Evolutionary conservation across 2,329 filamentous ascomycete genomes (phyloP), one percentile per base, ranked within the genome.

Genomic region (Stagonosporopsis tanaceti): DNA sequence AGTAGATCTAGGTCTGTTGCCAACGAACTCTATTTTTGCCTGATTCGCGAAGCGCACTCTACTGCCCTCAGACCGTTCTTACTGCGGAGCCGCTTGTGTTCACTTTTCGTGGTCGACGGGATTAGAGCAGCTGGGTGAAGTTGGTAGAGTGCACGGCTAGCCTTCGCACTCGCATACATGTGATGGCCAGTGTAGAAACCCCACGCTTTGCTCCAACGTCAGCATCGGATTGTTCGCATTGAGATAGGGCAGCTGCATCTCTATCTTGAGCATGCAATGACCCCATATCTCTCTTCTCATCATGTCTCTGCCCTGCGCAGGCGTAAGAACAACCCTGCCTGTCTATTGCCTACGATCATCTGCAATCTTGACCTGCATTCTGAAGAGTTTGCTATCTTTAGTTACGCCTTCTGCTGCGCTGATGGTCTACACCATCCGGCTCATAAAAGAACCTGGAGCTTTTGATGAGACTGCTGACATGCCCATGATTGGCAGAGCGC

Each of bases 311-410:
- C 27, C 30, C 4, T 28, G 44, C 17, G 28, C 51, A n/a, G 57
- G 60, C 22, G 55, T 60, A 41, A 62, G 60, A 37, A 56, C 62
- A 55, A 60, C 42, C 24, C 50, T 57, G 17, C 50, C 56, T 12
- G 47, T 24, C 6, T 37, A 44, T 30, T 53, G 38, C 24, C 41
- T 32, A 34, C 41, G 30, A 6, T 58, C 53, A 39, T 59, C 50
- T n/a, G 50, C 51, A 30, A 59, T 47, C 51, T 52, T 60, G n/a
- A 60, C 57, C 34, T 47, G 30, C 50, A 63, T 45, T 2, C 40
- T 45, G 4, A 27, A 35, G 14, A 56, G 35, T 47, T 57, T 55
- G 1, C 28, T 41, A 32, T 39, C 47, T 24, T 60, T 60, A 12
- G 30, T 53, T 11, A 51, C 12, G 11, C 53, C 50, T 28, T 45